Evolutionary conservation across 306 rosid genomes (phyloP).

Genomic region (Bauhinia variegata): DNA sequence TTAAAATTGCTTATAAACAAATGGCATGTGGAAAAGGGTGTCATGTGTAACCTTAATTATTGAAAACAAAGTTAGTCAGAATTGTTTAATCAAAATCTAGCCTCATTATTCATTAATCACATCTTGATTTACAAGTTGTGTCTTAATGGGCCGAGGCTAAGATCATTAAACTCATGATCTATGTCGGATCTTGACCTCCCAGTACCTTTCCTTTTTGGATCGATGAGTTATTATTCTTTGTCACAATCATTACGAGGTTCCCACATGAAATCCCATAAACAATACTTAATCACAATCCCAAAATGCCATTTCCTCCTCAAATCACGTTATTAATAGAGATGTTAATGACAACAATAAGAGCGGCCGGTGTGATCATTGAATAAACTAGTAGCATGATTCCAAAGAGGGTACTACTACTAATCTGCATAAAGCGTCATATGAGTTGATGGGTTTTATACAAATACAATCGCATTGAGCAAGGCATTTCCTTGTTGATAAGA

Average conservation of each 20-base stretch:
- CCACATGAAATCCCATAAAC: slow-evolving; percentile 43
- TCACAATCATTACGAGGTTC: too few species aligned
- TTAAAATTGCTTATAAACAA: too few species aligned
- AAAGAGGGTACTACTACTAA: slow-evolving; percentile 24
- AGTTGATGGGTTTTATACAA: not conserved
- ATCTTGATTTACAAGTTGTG: slow-evolving; percentile 31
- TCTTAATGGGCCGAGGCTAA: slow-evolving; percentile 58
- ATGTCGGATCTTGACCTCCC: slow-evolving; percentile 63
- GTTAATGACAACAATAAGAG: too few species aligned
- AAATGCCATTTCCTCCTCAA: slow-evolving; percentile 32
- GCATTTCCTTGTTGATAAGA: slow-evolving; percentile 21
- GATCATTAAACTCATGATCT: slow-evolving; percentile 43
- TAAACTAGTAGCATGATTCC: slow-evolving; percentile 15
- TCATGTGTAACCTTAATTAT: not conserved
- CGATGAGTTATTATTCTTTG: slow-evolving; percentile 28
- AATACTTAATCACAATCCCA: not conserved
- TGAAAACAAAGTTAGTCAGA: too few species aligned
- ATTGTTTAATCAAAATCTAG: too few species aligned
- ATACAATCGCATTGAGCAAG: slow-evolving; percentile 16
- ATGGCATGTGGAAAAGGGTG: too few species aligned
- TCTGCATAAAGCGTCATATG: slow-evolving; percentile 27
- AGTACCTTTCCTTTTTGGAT: slow-evolving; percentile 28
- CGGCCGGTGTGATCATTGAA: not conserved
- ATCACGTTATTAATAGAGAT: slow-evolving; percentile 18
- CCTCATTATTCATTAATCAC: slow-evolving; percentile 34